Evolutionary conservation across 495 filamentous ascomycete species (phyloP).

Genomic region (Tuber melanosporum): DNA sequence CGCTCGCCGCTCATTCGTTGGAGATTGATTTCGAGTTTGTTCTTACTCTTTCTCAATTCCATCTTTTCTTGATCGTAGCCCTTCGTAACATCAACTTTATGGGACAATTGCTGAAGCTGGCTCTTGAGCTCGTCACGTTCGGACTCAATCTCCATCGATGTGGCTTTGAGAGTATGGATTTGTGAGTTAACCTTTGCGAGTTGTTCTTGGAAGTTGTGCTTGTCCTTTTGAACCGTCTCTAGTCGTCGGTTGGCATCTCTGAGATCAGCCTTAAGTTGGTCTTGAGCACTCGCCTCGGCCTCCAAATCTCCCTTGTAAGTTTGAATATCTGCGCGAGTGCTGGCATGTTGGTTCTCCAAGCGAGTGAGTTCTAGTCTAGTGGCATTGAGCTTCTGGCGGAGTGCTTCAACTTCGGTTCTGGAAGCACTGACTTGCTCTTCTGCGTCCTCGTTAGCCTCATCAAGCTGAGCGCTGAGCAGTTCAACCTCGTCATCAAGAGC

Average conservation of each 20-base stretch:
- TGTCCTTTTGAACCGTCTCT: slow-evolving; percentile 43
- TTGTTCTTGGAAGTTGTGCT: slow-evolving; percentile 58
- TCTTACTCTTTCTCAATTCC: slow-evolving; percentile 51
- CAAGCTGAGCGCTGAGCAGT: slow-evolving; percentile 63
- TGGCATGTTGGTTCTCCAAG: slow-evolving; percentile 47
- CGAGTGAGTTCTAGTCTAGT: slow-evolving; percentile 46
- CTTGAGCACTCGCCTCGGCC: slow-evolving; percentile 40
- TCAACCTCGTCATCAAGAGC: slow-evolving; percentile 76
- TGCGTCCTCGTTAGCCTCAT: slow-evolving; percentile 65
- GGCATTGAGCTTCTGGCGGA: slow-evolving; percentile 50
- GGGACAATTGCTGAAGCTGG: slow-evolving; percentile 49
- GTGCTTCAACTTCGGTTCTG: slow-evolving; percentile 49
- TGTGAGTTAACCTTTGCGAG: slow-evolving; percentile 57
- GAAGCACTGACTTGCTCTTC: slow-evolving; percentile 50
- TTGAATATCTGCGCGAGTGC: slow-evolving; percentile 51
- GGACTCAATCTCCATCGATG: slow-evolving; percentile 51
- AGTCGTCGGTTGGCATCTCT: slow-evolving; percentile 40
- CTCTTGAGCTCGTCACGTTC: slow-evolving; percentile 59
- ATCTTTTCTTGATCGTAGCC: slow-evolving; percentile 54
- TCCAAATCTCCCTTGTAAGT: slow-evolving; percentile 54
- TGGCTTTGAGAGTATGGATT: slow-evolving; percentile 52
- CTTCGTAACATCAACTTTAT: slow-evolving; percentile 47
- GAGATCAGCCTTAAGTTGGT: slow-evolving; percentile 41
- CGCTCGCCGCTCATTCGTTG: slow-evolving; percentile 51
- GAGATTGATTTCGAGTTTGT: slow-evolving; percentile 53